Evolutionary conservation across 495 filamentous ascomycete genomes (phyloP), one percentile per base, ranked within the genome.

Genomic region (Tuber magnatum): DNA sequence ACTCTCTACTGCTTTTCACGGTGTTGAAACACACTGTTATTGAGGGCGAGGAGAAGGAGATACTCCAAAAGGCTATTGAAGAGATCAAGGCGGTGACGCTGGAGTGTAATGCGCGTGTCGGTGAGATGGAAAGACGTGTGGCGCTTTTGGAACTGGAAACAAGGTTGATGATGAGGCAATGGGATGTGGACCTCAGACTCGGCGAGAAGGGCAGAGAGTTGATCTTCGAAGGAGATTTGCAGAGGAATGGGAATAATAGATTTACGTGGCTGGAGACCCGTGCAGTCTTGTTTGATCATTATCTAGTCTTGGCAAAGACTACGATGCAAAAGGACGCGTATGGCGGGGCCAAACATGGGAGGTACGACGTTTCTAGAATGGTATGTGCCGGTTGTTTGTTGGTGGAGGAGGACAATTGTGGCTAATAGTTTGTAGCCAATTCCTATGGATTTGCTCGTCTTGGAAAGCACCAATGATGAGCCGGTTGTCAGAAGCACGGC

Each of bases 61-160:
- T 95, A 82, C 86, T 99, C 43, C 86, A 88, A 51, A 90, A 88
- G 68, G 95, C 95, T 14, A 93, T 97, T 72, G 94, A 97, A n/a
- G 95, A 99, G 84, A 95, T 98, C 82, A 94, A 93, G 83, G 86
- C 87, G 32, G 95, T 97, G 42, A 97, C 96, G 0, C 82, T 93
- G 75, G 96, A 98, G 80, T 99, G 95, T 82, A 93, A 99, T 80
- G 89, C 90, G 41, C 92, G 93, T 78, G 95, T 99, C n/a, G 94
- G 91, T 43, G 95, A 99, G 83, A 94, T 93, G 90, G 87, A 88
- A 73, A 94, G 94, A 84, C 94, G 94, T 84, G 92, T 97, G n/a
- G 90, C 91, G 73, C 85, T 99, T 80, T 88, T 90, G 61, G 94
- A 98, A 84, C 86, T 99, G n/a, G 86, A 90, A 28, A 84, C 87